These are phyloP conservation scores for Rubroshorea leprosula DNA, from an alignment of 345 rosid species.

Conservation along the genomic window DNA sequence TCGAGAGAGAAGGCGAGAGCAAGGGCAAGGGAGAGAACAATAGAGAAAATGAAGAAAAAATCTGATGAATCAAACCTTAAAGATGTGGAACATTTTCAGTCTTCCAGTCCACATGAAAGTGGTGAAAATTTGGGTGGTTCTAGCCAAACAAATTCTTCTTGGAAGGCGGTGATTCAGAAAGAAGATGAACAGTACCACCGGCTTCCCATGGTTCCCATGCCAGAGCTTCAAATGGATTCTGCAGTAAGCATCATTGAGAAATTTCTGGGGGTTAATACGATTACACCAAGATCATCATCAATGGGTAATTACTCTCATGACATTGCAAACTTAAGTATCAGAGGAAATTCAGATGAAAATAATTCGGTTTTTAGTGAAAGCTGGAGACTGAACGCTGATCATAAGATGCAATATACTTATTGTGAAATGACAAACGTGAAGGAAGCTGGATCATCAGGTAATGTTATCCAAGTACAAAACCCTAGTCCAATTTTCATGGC, in stretches of 20 bases:
- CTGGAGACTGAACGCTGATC: constrained; percentile 21
- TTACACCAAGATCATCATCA: constrained; percentile 20
- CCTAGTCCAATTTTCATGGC: constrained; percentile 18
- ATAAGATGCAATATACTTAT: constrained; percentile 15
- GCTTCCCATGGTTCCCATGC: constrained; percentile 11
- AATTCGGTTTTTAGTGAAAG: constrained; percentile 18
- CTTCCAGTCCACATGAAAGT: constrained; percentile 16
- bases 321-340: constrained; percentile 18
- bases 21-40: constrained; percentile 69
- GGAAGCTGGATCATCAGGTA: constrained; percentile 26
- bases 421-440: constrained; percentile 23
- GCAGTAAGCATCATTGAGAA: constrained; percentile 45
- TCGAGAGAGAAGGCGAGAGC: constrained; percentile 58
- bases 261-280: constrained; percentile 39
- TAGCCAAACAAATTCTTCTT: constrained; percentile 15
- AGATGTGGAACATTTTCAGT: constrained; percentile 19
- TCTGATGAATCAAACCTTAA: constrained; percentile 36
- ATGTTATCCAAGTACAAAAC: constrained; percentile 18
- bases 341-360: constrained; percentile 18
- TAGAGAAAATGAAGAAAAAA: constrained; percentile 41
- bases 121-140: constrained; percentile 16
- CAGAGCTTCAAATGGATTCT: constrained; percentile 31
- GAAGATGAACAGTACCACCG: constrained; percentile 23
- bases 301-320: constrained; percentile 22
- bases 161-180: constrained; percentile 14